Evolutionary conservation across 2,329 filamentous ascomycete genomes (phyloP), one percentile per base, ranked within the genome.

Genomic region (Nemania bipapillata): DNA sequence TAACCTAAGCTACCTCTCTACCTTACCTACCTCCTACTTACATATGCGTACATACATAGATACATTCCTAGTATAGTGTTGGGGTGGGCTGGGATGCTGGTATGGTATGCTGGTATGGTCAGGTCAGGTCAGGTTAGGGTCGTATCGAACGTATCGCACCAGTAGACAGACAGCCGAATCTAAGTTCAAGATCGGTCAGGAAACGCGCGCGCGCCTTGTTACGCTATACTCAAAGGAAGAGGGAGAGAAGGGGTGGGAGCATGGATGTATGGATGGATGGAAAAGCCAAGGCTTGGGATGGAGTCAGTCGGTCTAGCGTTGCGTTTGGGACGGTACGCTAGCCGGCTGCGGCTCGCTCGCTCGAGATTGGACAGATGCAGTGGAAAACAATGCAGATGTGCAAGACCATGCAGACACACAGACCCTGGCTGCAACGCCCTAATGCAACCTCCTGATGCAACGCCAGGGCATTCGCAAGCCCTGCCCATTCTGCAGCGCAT

Each of bases 401-500:
- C n/a, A n/a, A n/a, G n/a, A n/a, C n/a, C n/a, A 70, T 67, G 68
- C 64, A 70, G 68, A 70, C 68, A 70, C 68, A 68, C 68, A 63
- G 68, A 62, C 66, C 69, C 49, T 50, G n/a, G 50, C 58, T 69
- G 66, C 65, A 61, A 66, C 57, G 50, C 42, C 50, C 35, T 54
- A 26, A 55, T 65, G 62, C 66, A 55, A 68, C 56, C 45, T 30
- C 28, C 50, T 54, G 49, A 64, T 55, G 47, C 66, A 37, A 65
- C 56, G 20, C 52, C 22, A 60, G 22, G 52, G 68, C 62, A 65
- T 17, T 55, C 28, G 54, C 40, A 63, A 68, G 74, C 69, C 73
- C 73, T 75, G 74, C 64, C 68, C 72, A 69, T 68, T 63, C 68
- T 52, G 47, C 49, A n/a, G n/a, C n/a, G n/a, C n/a, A n/a, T n/a